Conservation (phyloP, 768 basidiomycete genomes). For the Pulveroboletus sp. region DNA sequence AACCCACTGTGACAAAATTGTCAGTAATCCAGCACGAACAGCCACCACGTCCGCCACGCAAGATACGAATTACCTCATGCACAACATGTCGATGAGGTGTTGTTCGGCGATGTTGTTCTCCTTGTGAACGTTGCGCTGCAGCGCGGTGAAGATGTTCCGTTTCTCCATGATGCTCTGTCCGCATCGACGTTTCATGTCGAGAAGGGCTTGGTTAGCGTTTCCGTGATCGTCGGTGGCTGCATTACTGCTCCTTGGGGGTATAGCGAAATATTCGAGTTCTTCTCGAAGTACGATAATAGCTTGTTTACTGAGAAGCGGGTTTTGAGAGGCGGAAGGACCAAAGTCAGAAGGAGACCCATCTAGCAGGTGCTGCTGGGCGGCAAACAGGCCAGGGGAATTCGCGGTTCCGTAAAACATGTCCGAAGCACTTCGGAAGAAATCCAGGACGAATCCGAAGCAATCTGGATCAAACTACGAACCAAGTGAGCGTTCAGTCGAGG, state of each 20-base stretch:
- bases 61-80: slow-evolving; percentile 78
- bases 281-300: slow-evolving; percentile 98
- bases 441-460: slow-evolving; percentile 90
- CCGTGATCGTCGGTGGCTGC: slow-evolving; percentile 73
- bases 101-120: slow-evolving; percentile 99
- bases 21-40: slow-evolving; percentile 8
- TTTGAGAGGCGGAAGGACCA: slow-evolving; percentile 65
- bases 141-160: slow-evolving; percentile 91
- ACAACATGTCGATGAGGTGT: slow-evolving; percentile 99
- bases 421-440: slow-evolving; percentile 86
- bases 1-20: slow-evolving; percentile 58
- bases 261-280: slow-evolving; percentile 97
- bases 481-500: slow-evolving; percentile 1
- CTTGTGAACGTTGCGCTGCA: slow-evolving; percentile 98
- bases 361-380: slow-evolving; percentile 73
- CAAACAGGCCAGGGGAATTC: slow-evolving; percentile 64
- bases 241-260: slow-evolving; percentile 66
- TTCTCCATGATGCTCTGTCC: slow-evolving; percentile 86
- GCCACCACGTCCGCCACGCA: neutral
- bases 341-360: slow-evolving; percentile 60
- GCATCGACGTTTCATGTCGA: slow-evolving; percentile 80
- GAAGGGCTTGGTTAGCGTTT: slow-evolving; percentile 69
- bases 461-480: slow-evolving; percentile 85
- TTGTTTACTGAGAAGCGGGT: slow-evolving; percentile 91
- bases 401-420: slow-evolving; percentile 89